Base-by-base conservation (phyloP, 768 basidiomycete species). In the Suillus occidentalis region DNA sequence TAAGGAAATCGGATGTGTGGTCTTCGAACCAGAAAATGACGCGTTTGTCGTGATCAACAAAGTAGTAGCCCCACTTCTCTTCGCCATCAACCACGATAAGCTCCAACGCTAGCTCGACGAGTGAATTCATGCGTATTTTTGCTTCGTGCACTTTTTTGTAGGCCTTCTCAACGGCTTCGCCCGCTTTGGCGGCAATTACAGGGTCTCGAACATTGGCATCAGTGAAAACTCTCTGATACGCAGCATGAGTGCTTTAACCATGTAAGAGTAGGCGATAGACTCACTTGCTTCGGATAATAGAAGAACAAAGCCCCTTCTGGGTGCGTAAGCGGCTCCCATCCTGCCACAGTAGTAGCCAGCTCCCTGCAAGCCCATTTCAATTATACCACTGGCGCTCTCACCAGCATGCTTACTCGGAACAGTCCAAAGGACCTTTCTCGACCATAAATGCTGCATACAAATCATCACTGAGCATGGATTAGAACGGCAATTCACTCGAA, bases 251-350 rank as follows among this genome's bases (percentile, higher is more conserved):
- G n/a, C n/a, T n/a, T n/a, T n/a, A n/a, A n/a, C n/a, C n/a, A n/a
- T n/a, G n/a, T n/a, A n/a, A n/a, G n/a, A n/a, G n/a, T n/a, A n/a
- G n/a, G n/a, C n/a, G n/a, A n/a, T n/a, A n/a, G n/a, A n/a, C n/a
- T n/a, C 6, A 83, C 74, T 31, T 76, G 77, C 82, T 84, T 66
- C 50, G 66, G 36, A 59, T 85, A 75, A 66, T 76, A 81, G 65
- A 85, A 88, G 69, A 87, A 88, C 28, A 81, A 75, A 16, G 79
- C 80, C 6, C 87, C 87, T 73, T 88, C 86, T 0, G 86, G 85
- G 70, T 87, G 86, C 5, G 75, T 71, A 36, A 75, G 74, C 2
- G 77, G 66, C 7, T 63, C 71, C 87, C 87, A 88, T 31, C 52
- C 52, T 4, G 9, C 10, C 28, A 31, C 52, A 8, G 20, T 9